Percentiles rank a stretch among this genome's conserved stretches.
Evolutionary conservation across 2,329 filamentous ascomycete genomes (phyloP).

Genomic region (Uncinocarpus reesii): DNA sequence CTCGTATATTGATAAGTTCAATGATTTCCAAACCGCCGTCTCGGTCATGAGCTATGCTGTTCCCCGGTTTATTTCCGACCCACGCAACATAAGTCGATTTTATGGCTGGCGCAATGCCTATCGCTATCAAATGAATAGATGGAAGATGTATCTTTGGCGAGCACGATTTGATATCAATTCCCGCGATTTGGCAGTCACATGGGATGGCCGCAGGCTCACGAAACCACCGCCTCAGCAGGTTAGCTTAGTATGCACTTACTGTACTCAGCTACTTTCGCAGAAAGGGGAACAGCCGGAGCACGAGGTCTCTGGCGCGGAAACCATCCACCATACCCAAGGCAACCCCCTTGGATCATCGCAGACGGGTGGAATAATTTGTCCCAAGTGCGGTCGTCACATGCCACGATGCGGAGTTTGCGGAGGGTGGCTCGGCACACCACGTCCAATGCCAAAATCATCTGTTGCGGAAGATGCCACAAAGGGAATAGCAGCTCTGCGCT

Average conservation of each 20-base stretch:
- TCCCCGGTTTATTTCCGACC: slow-evolving; percentile 48
- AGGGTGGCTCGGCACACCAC: slow-evolving; percentile 50
- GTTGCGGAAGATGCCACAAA: slow-evolving; percentile 27
- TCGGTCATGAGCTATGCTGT: slow-evolving; percentile 50
- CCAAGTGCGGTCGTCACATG: slow-evolving; percentile 52
- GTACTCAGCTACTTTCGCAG: slow-evolving; percentile 47
- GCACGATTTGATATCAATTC: slow-evolving; percentile 51
- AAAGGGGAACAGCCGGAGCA: slow-evolving; percentile 21
- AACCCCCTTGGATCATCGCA: slow-evolving; percentile 29
- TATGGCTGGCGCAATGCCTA: slow-evolving; percentile 53
- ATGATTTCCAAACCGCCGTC: slow-evolving; percentile 53
- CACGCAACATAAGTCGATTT: slow-evolving; percentile 43
- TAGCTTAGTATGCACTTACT: slow-evolving; percentile 51
- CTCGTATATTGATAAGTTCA: slow-evolving; percentile 49
- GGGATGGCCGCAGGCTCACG: slow-evolving; percentile 41
- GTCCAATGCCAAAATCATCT: slow-evolving; percentile 39
- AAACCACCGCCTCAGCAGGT: slow-evolving; percentile 45
- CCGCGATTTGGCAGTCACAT: slow-evolving; percentile 42
- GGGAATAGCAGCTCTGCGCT: slow-evolving; percentile 5
- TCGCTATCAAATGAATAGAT: slow-evolving; percentile 50
- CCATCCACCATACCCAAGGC: slow-evolving; percentile 27
- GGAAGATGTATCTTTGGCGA: slow-evolving; percentile 51
- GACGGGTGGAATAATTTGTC: slow-evolving; percentile 47
- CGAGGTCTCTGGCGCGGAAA: slow-evolving; percentile 20
- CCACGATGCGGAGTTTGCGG: slow-evolving; percentile 54